Evolutionary conservation across 805 yeast genomes (phyloP).

Genomic region (Ogataea neopini): DNA sequence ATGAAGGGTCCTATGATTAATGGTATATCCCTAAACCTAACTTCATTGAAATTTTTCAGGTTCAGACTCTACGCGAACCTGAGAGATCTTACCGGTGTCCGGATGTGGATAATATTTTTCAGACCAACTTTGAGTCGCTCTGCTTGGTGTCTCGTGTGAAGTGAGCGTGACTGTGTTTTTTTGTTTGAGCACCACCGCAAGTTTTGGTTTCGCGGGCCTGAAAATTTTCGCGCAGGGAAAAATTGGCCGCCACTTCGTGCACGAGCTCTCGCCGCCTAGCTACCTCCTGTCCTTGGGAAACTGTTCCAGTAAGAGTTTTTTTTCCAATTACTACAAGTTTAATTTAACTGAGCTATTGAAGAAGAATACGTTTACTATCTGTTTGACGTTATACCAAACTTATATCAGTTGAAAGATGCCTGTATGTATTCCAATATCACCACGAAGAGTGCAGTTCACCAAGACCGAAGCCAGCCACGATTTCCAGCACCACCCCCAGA

Average conservation of each 20-base stretch:
- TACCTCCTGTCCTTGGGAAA: conserved; percentile 1
- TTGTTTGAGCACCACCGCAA: not conserved
- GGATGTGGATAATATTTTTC: conserved; percentile 4
- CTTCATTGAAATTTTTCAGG: conserved; percentile 6
- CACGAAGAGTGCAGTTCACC: not conserved
- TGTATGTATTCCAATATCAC: conserved; percentile 20
- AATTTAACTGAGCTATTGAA: not conserved
- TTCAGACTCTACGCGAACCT: not conserved
- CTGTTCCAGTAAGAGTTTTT: conserved; percentile 6
- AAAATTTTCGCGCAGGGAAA: conserved; percentile 3
- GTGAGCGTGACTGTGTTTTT: conserved; percentile 16
- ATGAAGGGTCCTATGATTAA: not conserved
- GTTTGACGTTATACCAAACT: conserved; percentile 10
- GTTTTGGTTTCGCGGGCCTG: conserved; percentile 3
- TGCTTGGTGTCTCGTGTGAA: conserved; percentile 7
- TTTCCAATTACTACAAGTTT: conserved; percentile 1
- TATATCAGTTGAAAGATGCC: conserved; percentile 23
- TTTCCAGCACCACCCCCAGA: not conserved
- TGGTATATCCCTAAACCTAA: not conserved
- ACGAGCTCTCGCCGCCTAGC: not conserved
- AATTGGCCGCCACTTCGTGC: not conserved
- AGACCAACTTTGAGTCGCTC: not conserved
- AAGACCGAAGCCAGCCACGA: not conserved
- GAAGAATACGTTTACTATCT: conserved; percentile 1
- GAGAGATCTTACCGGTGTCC: conserved; percentile 6